A percentile compares a stretch with the other conserved stretches of the same genome.
Evolutionary conservation across 352 stramenopile species (phyloP).

Genomic region (Globisporangium cylindrosporum): DNA sequence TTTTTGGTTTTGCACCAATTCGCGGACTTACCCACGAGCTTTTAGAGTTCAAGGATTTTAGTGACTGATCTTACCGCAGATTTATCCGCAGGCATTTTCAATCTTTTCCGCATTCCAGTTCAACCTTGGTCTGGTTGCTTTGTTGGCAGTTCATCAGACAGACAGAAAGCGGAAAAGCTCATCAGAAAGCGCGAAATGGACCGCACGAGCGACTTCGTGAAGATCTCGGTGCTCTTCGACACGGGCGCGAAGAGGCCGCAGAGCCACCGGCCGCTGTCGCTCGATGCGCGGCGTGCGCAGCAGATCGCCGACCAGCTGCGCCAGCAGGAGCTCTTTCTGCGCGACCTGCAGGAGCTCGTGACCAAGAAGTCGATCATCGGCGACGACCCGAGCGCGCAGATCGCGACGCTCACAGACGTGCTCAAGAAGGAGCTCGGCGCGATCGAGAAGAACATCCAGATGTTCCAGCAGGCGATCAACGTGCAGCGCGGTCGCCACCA

Average conservation of each 20-base stretch:
- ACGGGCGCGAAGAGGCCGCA: conserved; percentile 43
- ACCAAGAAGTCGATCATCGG: conserved; percentile 74
- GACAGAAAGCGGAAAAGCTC: not conserved
- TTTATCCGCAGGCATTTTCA: too few species aligned
- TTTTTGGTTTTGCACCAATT: too few species aligned
- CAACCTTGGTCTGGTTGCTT: not conserved
- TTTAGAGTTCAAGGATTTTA: too few species aligned
- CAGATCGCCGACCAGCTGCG: conserved; percentile 79
- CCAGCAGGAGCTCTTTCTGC: conserved; percentile 78
- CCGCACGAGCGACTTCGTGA: conserved; percentile 81
- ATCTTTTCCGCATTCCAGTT: not conserved
- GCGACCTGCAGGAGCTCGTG: conserved; percentile 72
- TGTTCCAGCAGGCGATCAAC: conserved; percentile 60
- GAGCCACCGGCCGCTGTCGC: conserved; percentile 63
- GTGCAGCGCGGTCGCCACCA: conserved; percentile 48
- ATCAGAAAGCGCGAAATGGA: conserved; percentile 31
- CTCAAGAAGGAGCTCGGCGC: conserved; percentile 70
- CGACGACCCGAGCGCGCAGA: conserved; percentile 71
- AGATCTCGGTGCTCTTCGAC: conserved; percentile 83
- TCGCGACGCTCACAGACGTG: conserved; percentile 74
- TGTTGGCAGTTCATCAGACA: not conserved
- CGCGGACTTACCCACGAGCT: too few species aligned
- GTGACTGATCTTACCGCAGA: too few species aligned
- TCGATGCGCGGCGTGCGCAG: conserved; percentile 67
- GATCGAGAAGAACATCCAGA: conserved; percentile 63